phyloP scores from a whole-genome alignment of 2,329 filamentous ascomycete species.

The Moelleriella libera region DNA sequence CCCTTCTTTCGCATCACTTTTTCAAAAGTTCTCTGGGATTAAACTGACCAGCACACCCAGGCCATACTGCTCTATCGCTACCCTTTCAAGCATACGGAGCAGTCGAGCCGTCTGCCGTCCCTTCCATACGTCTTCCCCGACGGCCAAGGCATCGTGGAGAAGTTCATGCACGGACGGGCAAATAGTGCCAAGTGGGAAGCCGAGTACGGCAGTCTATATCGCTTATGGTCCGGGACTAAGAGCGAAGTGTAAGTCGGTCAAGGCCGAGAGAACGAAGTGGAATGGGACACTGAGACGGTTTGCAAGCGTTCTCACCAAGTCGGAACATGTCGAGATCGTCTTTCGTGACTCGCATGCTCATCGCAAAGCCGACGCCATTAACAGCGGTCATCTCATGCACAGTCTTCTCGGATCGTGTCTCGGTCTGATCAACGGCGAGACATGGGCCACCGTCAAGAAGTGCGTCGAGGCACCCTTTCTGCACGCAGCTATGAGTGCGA shows the following conservation, averaged over 20 bases:
- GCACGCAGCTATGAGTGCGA: not conserved
- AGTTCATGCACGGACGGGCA: constrained; percentile 3
- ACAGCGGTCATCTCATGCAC: constrained; percentile 3
- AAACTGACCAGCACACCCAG: too few relatives aligned
- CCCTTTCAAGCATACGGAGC: not conserved
- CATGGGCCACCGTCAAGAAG: constrained; percentile 2
- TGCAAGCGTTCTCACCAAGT: constrained; percentile 2
- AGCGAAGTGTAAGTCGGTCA: constrained; percentile 2
- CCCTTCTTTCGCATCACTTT: too few relatives aligned
- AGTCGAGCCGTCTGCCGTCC: not conserved
- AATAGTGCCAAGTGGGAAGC: constrained; percentile 1
- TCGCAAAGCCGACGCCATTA: constrained; percentile 2
- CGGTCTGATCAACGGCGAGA: constrained; percentile 1
- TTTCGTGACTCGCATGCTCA: constrained; percentile 5
- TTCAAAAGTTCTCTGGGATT: too few relatives aligned
- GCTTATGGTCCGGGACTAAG: constrained; percentile 4
- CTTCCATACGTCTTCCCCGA: constrained; percentile 1
- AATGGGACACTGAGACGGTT: not conserved
- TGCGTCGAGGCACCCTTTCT: not conserved
- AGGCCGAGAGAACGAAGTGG: not conserved
- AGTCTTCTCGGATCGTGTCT: constrained; percentile 4
- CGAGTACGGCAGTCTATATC: constrained; percentile 1
- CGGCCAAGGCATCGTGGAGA: constrained; percentile 3
- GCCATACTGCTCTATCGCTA: not conserved
- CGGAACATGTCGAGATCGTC: constrained; percentile 2